These are phyloP conservation scores for Magnolia kwangsiensis DNA, from an alignment of 164 flowering plant species.

Conservation along the genomic window DNA sequence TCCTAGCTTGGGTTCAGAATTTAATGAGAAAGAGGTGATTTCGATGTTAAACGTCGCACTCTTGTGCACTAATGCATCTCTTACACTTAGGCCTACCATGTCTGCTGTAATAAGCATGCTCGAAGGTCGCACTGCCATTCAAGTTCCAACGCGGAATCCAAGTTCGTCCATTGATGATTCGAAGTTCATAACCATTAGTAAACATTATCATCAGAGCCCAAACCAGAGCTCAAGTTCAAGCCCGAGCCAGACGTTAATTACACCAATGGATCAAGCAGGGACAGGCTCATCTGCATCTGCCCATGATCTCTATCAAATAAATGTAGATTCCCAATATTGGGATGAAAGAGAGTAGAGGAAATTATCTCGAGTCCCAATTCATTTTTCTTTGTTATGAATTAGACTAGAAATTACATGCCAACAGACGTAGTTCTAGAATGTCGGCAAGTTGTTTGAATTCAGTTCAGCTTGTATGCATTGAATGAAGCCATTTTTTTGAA, in stretches of 20 bases:
- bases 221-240: conserved; percentile 6
- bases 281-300: not conserved
- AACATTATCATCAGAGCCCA: conserved; percentile 6
- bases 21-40: conserved; percentile 16
- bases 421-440: not conserved
- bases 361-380: no score
- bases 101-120: conserved; percentile 33
- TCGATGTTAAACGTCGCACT: conserved; percentile 26
- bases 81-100: conserved; percentile 32
- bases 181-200: conserved; percentile 10
- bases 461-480: no score
- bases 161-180: conserved; percentile 5
- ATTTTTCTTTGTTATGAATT: not conserved
- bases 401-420: not conserved
- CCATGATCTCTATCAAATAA: not conserved
- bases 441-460: no score
- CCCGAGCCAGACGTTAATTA: not conserved
- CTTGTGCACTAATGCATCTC: conserved; percentile 27
- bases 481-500: no score
- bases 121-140: conserved; percentile 22
- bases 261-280: not conserved
- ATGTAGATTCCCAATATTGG: not conserved
- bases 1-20: conserved; percentile 21
- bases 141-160: conserved; percentile 11
- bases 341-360: not conserved